Evolutionary conservation across 2,329 filamentous ascomycete species (phyloP).

Genomic region (Atkinsonella texensis): DNA sequence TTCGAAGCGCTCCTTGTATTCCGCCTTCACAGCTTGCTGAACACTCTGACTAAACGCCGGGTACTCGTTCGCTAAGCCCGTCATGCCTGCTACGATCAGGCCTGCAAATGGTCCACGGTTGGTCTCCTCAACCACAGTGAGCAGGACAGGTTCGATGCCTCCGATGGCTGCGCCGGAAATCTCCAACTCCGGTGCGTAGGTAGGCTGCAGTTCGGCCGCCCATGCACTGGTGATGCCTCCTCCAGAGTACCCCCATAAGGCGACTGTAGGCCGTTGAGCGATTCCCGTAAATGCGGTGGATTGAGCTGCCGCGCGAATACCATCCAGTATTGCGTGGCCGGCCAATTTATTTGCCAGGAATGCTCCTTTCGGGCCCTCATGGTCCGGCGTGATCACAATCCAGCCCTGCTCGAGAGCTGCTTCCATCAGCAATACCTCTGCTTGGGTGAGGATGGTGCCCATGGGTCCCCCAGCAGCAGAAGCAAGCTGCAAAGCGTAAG

Average conservation of each 20-base stretch:
- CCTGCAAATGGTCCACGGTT: constrained; percentile 11
- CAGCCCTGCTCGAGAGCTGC: constrained; percentile 28
- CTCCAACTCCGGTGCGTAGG: constrained; percentile 13
- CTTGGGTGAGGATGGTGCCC: constrained; percentile 18
- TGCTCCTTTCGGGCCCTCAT: constrained; percentile 29
- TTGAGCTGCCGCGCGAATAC: constrained; percentile 27
- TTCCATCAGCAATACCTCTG: constrained; percentile 13
- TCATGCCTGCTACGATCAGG: constrained; percentile 11
- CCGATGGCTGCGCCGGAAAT: constrained; percentile 16
- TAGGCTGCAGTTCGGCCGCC: constrained; percentile 15
- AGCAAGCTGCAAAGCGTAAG: constrained; percentile 13
- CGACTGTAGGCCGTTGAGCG: constrained; percentile 19
- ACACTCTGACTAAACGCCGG: constrained; percentile 9
- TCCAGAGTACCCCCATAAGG: constrained; percentile 30
- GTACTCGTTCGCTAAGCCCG: constrained; percentile 14
- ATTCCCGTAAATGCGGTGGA: constrained; percentile 18
- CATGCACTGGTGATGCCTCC: constrained; percentile 12
- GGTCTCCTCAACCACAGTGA: constrained; percentile 7
- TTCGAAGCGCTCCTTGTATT: constrained; percentile 16
- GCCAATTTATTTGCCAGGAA: constrained; percentile 28
- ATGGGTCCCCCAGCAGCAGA: constrained; percentile 14
- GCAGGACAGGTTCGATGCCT: constrained; percentile 13
- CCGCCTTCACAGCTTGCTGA: constrained; percentile 9
- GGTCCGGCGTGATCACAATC: constrained; percentile 36
- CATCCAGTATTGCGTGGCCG: constrained; percentile 31